Conservation (phyloP, 495 filamentous ascomycete species). For the Penicillium ochrochloron region DNA sequence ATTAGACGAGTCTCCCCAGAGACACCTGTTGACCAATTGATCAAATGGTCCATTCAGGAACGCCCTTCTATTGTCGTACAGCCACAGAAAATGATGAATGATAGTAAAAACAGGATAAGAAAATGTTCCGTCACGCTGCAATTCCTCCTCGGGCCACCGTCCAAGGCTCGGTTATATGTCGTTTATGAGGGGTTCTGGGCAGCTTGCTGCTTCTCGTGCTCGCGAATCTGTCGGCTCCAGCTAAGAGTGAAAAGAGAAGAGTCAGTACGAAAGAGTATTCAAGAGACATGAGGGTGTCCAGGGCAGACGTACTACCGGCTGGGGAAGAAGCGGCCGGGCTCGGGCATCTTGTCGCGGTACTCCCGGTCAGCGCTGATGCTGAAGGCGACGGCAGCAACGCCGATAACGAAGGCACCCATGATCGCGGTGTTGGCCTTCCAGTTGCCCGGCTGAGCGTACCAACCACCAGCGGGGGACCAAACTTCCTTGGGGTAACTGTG, state of each 20-base stretch:
- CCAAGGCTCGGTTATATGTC: conserved; percentile 16
- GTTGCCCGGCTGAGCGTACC: conserved; percentile 92
- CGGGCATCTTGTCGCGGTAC: conserved; percentile 80
- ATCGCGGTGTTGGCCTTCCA: conserved; percentile 96
- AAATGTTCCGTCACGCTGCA: conserved; percentile 38
- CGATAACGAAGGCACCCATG: conserved; percentile 70
- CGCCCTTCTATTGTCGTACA: conserved; percentile 54
- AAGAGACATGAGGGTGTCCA: conserved; percentile 10
- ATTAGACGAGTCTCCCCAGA: conserved; percentile 51
- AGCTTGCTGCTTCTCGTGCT: conserved; percentile 71
- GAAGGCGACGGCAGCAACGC: conserved; percentile 74
- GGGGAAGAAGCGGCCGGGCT: conserved; percentile 85
- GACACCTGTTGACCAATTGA: conserved; percentile 52
- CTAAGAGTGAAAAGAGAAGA: conserved; percentile 46
- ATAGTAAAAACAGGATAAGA: conserved; percentile 43
- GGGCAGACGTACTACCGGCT: conserved; percentile 82
- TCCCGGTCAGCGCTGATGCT: conserved; percentile 85
- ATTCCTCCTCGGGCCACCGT: conserved; percentile 27
- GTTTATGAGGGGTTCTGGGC: conserved; percentile 61
- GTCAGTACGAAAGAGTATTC: conserved; percentile 26
- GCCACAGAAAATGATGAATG: conserved; percentile 41
- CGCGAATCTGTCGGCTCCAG: conserved; percentile 90
- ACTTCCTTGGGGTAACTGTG: conserved; percentile 96
- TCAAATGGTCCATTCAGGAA: conserved; percentile 41
- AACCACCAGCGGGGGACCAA: conserved; percentile 97